Base-by-base conservation (phyloP, 2,329 filamentous ascomycete species). In the Cordyceps fumosorosea region DNA sequence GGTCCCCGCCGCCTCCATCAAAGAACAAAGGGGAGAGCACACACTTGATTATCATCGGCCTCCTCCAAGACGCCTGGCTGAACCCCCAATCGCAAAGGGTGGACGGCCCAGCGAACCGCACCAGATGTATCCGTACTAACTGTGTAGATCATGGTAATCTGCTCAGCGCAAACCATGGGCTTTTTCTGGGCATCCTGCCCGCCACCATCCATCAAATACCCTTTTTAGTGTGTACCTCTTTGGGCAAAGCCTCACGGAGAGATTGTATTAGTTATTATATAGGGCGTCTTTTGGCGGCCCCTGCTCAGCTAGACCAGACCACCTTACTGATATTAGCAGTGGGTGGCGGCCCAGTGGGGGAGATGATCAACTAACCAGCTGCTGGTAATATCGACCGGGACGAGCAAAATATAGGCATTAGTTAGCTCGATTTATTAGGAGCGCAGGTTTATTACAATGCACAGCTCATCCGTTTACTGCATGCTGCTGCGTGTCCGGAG, bases 81-180 rank as follows among this genome's bases (percentile, higher is more conserved):
- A 37, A 2, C 51, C 51, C n/a, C 32, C 14, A 37, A 20, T 37
- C n/a, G 10, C 16, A 47, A 40, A 44, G 56, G 56, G 56, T 47
- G 22, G 29, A 20, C 8, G 20, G 29, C 6, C 44, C 8, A 48
- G 16, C 29, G 22, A 58, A 51, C 45, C n/a, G 20, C 18, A 24
- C 34, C 34, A 37, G 34, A 37, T 37, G 40, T 18, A 52, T 29
- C 5, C 29, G 5, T 29, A 29, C 8, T 7, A 29, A 6, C 52
- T 32, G 32, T 24, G 56, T 42, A 29, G 56, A 60, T 60, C 56
- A 51, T 44, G 56, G 20, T 60, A 60, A 52, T 60, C 56, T 59
- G 48, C 56, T 44, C 56, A 50, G 44, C 32, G 29, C 29, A 37
- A 44, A 44, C 32, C 56, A 53, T 59, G 56, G 47, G 32, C 44